These are phyloP conservation scores for Tilletia horrida DNA, from an alignment of 1,284 basidiomycete species.

Conservation along the genomic window DNA sequence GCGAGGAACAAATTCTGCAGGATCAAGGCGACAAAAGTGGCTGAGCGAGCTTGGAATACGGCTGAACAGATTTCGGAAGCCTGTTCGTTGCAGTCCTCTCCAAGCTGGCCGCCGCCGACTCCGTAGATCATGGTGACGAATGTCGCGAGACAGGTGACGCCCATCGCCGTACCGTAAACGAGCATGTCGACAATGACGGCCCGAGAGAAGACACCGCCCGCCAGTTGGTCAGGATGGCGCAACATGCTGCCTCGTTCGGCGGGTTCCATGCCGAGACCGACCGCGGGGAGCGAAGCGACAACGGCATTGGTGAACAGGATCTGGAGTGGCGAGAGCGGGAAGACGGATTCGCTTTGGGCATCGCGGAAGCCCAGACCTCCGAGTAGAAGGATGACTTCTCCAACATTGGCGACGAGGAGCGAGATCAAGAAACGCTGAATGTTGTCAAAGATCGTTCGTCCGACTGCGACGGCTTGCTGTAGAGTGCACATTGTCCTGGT, in stretches of 20 bases:
- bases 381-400: conserved; percentile 45
- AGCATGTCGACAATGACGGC: conserved; percentile 45
- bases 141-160: conserved; percentile 41
- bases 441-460: conserved; percentile 48
- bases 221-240: conserved; percentile 40
- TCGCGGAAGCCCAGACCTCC: conserved; percentile 46
- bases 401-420: conserved; percentile 46
- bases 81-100: conserved; percentile 38
- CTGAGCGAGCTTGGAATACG: conserved; percentile 45
- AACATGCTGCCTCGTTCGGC: conserved; percentile 44
- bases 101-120: conserved; percentile 33
- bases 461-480: conserved; percentile 43
- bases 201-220: conserved; percentile 41
- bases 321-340: conserved; percentile 43
- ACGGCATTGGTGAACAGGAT: conserved; percentile 50
- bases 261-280: conserved; percentile 45
- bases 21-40: conserved; percentile 44
- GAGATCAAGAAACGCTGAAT: conserved; percentile 49
- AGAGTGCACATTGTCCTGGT: too few species aligned
- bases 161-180: conserved; percentile 45
- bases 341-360: conserved; percentile 38
- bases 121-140: conserved; percentile 48
- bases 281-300: conserved; percentile 43
- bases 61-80: conserved; percentile 27
- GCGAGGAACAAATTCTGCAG: conserved; percentile 43